Base-by-base conservation (phyloP, 495 filamentous ascomycete genomes). In the Schizothecium vesticola region DNA sequence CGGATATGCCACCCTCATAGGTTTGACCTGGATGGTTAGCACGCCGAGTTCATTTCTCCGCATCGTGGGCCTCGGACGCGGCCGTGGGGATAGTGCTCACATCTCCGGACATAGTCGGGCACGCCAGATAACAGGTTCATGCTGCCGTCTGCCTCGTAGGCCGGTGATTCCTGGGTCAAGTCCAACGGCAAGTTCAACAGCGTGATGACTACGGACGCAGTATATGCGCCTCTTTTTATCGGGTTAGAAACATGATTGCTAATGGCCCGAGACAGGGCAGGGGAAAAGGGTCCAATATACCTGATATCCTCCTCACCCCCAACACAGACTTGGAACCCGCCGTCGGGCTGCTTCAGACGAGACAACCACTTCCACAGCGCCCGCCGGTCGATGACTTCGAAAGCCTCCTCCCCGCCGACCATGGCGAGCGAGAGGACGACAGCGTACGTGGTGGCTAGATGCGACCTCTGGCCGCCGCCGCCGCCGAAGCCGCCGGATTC, bases 291-390 rank as follows among this genome's bases (percentile, higher is more conserved):
- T 5, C 0, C 33, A 43, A 73, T 82, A 74, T 87, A 91, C 88
- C 94, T 88, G 66, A 97, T 91, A 79, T 99, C 95, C 77, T 91
- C 89, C 81, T 99, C 95, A 31, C 93, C 95, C 60, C 89, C 90
- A 31, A 89, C 79, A 62, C 86, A 87, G 73, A 99, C 86, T 61
- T 86, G 84, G 73, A 99, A 97, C 3, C 90, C 91, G 43, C 95
- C 96, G 76, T 92, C 88, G 8, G 82, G 77, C 73, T 95, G 89
- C 83, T 97, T 98, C 65, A 99, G 81, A 24, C 79, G 79, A 67
- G 91, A 90, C 13, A 99, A 83, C 90, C 91, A 99, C 76, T 82
- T 88, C 91, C 93, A 96, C 89, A 98, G 89, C 61, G 89, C 82
- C 72, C 86, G 85, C 57, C 94, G 87, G 80, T 98, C 90, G 31